Evolutionary conservation across 306 rosid species (phyloP), one percentile per base, ranked within the genome.

Genomic region (Trifolium dubium): DNA sequence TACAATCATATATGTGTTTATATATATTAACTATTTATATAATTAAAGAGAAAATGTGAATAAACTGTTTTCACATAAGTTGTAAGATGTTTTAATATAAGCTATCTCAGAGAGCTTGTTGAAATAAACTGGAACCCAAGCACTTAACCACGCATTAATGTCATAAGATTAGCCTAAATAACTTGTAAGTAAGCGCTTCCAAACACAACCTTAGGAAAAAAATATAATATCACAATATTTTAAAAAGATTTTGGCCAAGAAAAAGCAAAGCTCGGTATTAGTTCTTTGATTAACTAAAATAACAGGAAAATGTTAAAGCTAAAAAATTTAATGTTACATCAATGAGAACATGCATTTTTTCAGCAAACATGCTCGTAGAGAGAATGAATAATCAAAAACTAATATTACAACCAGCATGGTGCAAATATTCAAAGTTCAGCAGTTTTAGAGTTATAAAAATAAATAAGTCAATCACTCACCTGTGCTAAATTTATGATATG

Each of bases 401-500:
- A 69, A 31, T 23, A 72, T 17, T 13, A 35, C 64, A 75, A 49
- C 64, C 18, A 64, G 32, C 39, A 64, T 37, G 76, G 70, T 64
- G 64, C 64, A 76, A 40, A 71, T 69, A 46, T 55, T 56, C 34
- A 54, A 68, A 72, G 23, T 55, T 73, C 41, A 17, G 73, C n/a
- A 15, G 66, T 64, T 63, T 75, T 39, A 37, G 35, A 70, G 23
- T 10, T 68, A 65, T 18, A 19, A 32, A 58, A 30, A 62, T 56
- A 58, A 59, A 66, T 64, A 69, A 69, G 77, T 30, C 15, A 80
- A 78, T 29, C 53, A 64, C 86, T 68, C 63, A 91, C 99, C 99
- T 86, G 99, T 94, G 79, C 93, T 79, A 77, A 94, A 94, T 78
- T 94, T 94, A 82, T 89, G 93, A 85, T 73, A 94, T 6, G 99